Conservation (phyloP, 2,329 filamentous ascomycete species). For the Colletotrichum ledebouriae region DNA sequence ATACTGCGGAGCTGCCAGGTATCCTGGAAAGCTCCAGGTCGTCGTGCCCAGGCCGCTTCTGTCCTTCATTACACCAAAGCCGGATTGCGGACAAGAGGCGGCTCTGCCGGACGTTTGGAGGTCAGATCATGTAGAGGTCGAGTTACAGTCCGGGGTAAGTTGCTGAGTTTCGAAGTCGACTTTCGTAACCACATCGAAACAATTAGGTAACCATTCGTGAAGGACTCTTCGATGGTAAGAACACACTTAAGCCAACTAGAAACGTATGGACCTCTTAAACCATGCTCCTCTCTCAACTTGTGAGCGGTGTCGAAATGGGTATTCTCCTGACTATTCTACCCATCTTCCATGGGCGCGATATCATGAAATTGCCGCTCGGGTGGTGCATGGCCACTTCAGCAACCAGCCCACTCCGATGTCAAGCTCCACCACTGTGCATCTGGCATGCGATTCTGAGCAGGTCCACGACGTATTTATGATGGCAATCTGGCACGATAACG, state of each 20-base stretch:
- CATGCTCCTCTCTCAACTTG: too few relatives aligned
- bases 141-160: neutral
- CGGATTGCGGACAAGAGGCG: neutral
- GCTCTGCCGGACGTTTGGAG: slow-evolving; percentile 5
- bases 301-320: too few relatives aligned
- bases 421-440: slow-evolving; percentile 32
- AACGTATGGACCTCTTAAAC: too few relatives aligned
- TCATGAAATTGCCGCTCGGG: neutral
- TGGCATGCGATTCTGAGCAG: slow-evolving; percentile 34
- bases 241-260: too few relatives aligned
- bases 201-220: too few relatives aligned
- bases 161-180: too few relatives aligned
- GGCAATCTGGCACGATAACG: slow-evolving; percentile 39
- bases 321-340: too few relatives aligned
- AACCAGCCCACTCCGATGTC: neutral
- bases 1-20: slow-evolving; percentile 1
- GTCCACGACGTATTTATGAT: slow-evolving; percentile 40
- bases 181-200: too few relatives aligned
- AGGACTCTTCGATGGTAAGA: too few relatives aligned
- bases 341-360: too few relatives aligned
- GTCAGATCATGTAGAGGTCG: slow-evolving; percentile 1
- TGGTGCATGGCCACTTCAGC: neutral
- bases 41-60: neutral
- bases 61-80: neutral
- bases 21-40: slow-evolving; percentile 6